phyloP scores from a whole-genome alignment of 805 yeast species.

The Barnettozyma californica region DNA sequence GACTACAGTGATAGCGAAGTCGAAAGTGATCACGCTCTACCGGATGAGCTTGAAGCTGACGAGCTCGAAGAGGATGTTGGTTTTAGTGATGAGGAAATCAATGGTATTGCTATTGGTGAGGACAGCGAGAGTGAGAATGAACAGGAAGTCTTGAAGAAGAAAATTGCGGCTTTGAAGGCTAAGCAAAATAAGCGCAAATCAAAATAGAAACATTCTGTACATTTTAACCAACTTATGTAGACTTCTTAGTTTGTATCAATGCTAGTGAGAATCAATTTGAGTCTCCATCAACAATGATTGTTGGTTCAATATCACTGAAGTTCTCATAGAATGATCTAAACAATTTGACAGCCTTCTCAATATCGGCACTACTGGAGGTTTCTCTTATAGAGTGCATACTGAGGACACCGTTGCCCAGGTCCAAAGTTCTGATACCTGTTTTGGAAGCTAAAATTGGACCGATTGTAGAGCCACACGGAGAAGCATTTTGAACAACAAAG shows the following conservation, averaged over 20 bases:
- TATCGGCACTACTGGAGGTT: slow-evolving; percentile 78
- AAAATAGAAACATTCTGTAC: slow-evolving; percentile 3
- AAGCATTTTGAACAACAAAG: slow-evolving; percentile 89
- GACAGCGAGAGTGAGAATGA: slow-evolving; percentile 17
- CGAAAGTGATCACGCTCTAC: slow-evolving; percentile 28
- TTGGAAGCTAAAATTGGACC: slow-evolving; percentile 91
- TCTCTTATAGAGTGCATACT: slow-evolving; percentile 94
- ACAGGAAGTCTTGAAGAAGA: slow-evolving; percentile 18
- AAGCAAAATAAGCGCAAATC: slow-evolving; percentile 20
- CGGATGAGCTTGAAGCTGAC: slow-evolving; percentile 25
- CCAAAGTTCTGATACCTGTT: slow-evolving; percentile 82
- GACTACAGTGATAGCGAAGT: slow-evolving; percentile 25
- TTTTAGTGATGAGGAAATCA: slow-evolving; percentile 29
- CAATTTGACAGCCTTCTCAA: slow-evolving; percentile 54
- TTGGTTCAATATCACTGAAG: slow-evolving; percentile 36
- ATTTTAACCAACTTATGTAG: neutral
- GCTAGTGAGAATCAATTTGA: neutral
- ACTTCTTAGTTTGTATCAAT: neutral
- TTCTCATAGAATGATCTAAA: slow-evolving; percentile 58
- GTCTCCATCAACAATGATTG: slow-evolving; percentile 34
- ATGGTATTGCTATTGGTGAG: slow-evolving; percentile 15
- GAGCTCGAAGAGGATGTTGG: slow-evolving; percentile 28
- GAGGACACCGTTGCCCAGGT: slow-evolving; percentile 86
- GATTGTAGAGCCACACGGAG: slow-evolving; percentile 94
- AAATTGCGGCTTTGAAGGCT: slow-evolving; percentile 21